phyloP scores from a whole-genome alignment of 805 yeast genomes.

The Cyberlindnera xishuangbannaensis region DNA sequence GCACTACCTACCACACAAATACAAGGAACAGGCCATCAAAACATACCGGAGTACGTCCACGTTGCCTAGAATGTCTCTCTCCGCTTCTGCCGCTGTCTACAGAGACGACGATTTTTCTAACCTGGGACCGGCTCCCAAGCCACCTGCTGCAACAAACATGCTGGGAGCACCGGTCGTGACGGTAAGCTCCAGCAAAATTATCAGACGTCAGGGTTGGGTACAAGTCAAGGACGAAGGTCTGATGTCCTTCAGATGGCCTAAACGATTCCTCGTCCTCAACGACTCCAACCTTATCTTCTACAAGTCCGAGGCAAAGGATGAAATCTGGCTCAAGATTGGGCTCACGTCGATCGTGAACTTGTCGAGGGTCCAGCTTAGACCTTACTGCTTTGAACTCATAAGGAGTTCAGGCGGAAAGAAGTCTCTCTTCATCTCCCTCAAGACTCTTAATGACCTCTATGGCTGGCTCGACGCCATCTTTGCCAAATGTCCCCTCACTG shows the following conservation, averaged over 20 bases:
- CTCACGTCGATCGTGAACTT: constrained; percentile 57
- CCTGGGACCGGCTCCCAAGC: constrained; percentile 52
- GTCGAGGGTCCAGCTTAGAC: constrained; percentile 62
- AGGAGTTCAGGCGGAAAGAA: constrained; percentile 35
- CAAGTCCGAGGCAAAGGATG: constrained; percentile 53
- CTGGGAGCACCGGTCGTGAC: constrained; percentile 23
- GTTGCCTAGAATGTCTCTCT: constrained; percentile 28
- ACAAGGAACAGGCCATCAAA: no score
- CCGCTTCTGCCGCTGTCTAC: constrained; percentile 39
- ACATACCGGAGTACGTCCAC: no score
- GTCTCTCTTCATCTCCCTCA: constrained; percentile 68
- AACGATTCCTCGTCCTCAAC: constrained; percentile 70
- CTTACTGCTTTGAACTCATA: constrained; percentile 76
- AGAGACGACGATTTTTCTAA: constrained; percentile 43
- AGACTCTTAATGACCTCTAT: constrained; percentile 71
- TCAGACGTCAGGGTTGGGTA: constrained; percentile 70
- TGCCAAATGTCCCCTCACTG: constrained; percentile 59
- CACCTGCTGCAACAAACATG: constrained; percentile 36
- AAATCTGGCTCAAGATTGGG: constrained; percentile 47
- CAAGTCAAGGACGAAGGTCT: constrained; percentile 90
- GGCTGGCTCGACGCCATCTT: constrained; percentile 90
- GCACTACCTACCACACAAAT: no score
- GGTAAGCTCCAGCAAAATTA: constrained; percentile 25
- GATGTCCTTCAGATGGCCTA: constrained; percentile 87
- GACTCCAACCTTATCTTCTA: constrained; percentile 73